Evolutionary conservation across 2,329 filamentous ascomycete genomes (phyloP).

Genomic region (Fusarium xyrophilum): DNA sequence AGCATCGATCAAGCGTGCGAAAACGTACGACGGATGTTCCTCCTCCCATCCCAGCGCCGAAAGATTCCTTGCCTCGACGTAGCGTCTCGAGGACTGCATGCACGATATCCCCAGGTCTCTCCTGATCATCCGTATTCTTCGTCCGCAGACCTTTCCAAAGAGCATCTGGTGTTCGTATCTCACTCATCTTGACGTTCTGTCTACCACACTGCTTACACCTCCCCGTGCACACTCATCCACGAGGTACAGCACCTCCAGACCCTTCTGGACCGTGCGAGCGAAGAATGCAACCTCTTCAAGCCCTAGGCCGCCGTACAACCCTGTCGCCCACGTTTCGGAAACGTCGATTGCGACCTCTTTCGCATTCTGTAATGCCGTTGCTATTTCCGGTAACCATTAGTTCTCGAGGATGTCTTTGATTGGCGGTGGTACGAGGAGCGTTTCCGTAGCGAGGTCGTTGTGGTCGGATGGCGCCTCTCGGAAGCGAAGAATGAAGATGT

Average conservation of each 20-base stretch:
- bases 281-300: slow-evolving; percentile 43
- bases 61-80: slow-evolving; percentile 45
- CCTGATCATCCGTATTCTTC: slow-evolving; percentile 18
- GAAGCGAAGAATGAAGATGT: slow-evolving; percentile 44
- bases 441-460: slow-evolving; percentile 7
- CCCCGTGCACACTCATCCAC: slow-evolving; percentile 42
- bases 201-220: slow-evolving; percentile 36
- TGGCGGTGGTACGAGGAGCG: slow-evolving; percentile 27
- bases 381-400: slow-evolving; percentile 43
- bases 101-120: slow-evolving; percentile 41
- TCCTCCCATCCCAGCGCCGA: slow-evolving; percentile 44
- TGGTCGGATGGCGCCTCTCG: slow-evolving; percentile 22
- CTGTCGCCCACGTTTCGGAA: slow-evolving; percentile 37
- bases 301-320: slow-evolving; percentile 28
- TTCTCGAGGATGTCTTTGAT: slow-evolving; percentile 40
- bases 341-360: slow-evolving; percentile 43
- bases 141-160: slow-evolving; percentile 36
- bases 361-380: slow-evolving; percentile 36
- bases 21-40: slow-evolving; percentile 42
- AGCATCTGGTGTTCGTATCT: slow-evolving; percentile 25
- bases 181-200: slow-evolving; percentile 1
- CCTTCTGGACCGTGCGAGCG: slow-evolving; percentile 41
- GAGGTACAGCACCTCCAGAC: slow-evolving; percentile 44
- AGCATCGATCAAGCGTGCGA: slow-evolving; percentile 42
- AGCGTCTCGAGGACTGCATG: slow-evolving; percentile 41